These are phyloP conservation scores for Eragrostis curvula DNA, from an alignment of 176 grass and related monocot species.

Conservation along the genomic window DNA sequence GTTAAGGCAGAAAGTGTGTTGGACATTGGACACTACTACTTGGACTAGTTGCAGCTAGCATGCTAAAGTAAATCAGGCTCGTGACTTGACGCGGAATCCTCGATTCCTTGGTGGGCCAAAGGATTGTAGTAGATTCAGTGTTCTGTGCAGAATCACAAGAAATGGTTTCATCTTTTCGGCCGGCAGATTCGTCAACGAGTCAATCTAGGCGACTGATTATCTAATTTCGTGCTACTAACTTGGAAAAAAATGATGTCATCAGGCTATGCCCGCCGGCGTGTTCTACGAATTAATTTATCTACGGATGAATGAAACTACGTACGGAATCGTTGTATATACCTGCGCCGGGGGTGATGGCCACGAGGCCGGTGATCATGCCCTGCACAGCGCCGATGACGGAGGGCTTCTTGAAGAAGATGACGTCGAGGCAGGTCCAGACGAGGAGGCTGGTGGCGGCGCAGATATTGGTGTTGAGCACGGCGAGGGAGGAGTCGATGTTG, in stretches of 20 bases:
- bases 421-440: slow-evolving; percentile 91
- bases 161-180: not conserved
- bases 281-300: not conserved
- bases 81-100: not conserved
- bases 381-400: slow-evolving; percentile 94
- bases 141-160: not conserved
- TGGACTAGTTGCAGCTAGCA: not conserved
- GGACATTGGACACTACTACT: not conserved
- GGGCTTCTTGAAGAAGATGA: slow-evolving; percentile 94
- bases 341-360: slow-evolving; percentile 90
- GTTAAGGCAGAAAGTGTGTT: not conserved
- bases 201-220: not conserved
- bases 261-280: not conserved
- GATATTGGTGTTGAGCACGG: slow-evolving; percentile 93
- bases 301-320: not conserved
- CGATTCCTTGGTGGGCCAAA: slow-evolving; percentile 4
- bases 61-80: not conserved
- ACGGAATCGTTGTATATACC: slow-evolving; percentile 27
- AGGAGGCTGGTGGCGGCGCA: slow-evolving; percentile 84
- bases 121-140: slow-evolving; percentile 29
- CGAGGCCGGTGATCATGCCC: slow-evolving; percentile 94
- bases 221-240: not conserved
- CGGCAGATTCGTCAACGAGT: not conserved
- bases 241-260: not conserved
- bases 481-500: slow-evolving; percentile 79